Conservation (phyloP, 192 early-diverging fungal species). For the Backusella sp. region DNA sequence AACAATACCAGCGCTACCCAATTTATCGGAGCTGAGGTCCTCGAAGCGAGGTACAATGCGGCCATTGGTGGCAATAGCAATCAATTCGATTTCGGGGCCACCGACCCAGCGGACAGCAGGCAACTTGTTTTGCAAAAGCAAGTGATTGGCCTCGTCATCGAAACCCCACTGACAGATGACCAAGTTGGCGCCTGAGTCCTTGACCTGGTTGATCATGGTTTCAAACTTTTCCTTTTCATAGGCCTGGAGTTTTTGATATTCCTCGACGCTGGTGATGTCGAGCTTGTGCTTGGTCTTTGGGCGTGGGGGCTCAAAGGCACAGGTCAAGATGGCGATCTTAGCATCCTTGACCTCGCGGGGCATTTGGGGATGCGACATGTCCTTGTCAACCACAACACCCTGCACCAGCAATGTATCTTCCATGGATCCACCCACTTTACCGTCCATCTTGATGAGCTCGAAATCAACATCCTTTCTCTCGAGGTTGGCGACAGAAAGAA, state of each 20-base stretch:
- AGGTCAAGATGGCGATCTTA: slow-evolving; percentile 98
- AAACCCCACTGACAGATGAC: slow-evolving; percentile 99
- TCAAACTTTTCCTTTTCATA: slow-evolving; percentile 98
- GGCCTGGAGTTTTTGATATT: slow-evolving; percentile 94
- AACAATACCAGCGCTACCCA: slow-evolving; percentile 92
- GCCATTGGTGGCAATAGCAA: slow-evolving; percentile 99
- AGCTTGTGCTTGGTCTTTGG: slow-evolving; percentile 99
- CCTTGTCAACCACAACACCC: slow-evolving; percentile 99
- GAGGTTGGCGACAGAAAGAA: slow-evolving; percentile 95
- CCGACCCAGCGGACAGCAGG: slow-evolving; percentile 99
- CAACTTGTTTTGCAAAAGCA: slow-evolving; percentile 95
- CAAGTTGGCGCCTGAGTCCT: slow-evolving; percentile 96
- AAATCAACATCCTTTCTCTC: slow-evolving; percentile 99
- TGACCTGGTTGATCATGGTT: slow-evolving; percentile 95
- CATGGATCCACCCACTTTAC: slow-evolving; percentile 96
- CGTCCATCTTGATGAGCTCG: slow-evolving; percentile 99
- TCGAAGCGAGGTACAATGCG: slow-evolving; percentile 99
- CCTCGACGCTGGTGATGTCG: slow-evolving; percentile 97
- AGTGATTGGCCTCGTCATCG: slow-evolving; percentile 99
- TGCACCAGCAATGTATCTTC: slow-evolving; percentile 90
- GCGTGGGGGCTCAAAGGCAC: slow-evolving; percentile 99
- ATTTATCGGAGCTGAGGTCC: slow-evolving; percentile 84
- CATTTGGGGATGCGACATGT: slow-evolving; percentile 99
- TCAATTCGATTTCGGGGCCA: slow-evolving; percentile 98
- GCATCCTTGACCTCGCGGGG: slow-evolving; percentile 93